Percentiles rank a stretch among this genome's conserved stretches.
Evolutionary conservation across 495 filamentous ascomycete genomes (phyloP).

Genomic region (Trichocladium antarcticum): DNA sequence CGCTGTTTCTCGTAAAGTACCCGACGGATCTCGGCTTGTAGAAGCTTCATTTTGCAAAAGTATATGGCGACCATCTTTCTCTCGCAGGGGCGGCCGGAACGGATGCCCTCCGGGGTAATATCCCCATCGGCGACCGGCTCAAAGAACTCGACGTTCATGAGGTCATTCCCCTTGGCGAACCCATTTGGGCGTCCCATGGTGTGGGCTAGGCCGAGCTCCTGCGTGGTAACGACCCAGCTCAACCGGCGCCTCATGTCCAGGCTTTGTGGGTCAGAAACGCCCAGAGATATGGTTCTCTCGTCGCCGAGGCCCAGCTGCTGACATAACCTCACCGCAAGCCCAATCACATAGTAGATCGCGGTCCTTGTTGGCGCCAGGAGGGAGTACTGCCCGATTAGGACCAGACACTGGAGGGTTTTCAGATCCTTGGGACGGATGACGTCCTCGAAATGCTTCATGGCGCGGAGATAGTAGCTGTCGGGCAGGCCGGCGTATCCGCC

Average conservation of each 20-base stretch:
- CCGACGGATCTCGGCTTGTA: conserved; percentile 77
- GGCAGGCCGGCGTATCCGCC: conserved; percentile 75
- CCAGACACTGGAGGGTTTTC: conserved; percentile 79
- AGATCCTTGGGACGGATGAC: conserved; percentile 72
- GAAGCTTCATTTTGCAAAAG: conserved; percentile 80
- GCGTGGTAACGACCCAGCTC: conserved; percentile 72
- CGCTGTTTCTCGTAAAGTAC: conserved; percentile 72
- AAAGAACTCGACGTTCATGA: conserved; percentile 75
- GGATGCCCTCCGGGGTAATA: conserved; percentile 69
- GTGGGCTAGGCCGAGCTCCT: conserved; percentile 82
- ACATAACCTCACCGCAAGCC: conserved; percentile 70
- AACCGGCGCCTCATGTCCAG: conserved; percentile 80
- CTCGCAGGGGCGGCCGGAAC: conserved; percentile 52
- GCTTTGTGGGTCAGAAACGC: conserved; percentile 50
- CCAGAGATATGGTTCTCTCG: conserved; percentile 65
- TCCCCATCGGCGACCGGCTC: conserved; percentile 64
- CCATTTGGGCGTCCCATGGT: conserved; percentile 73
- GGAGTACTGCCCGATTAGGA: conserved; percentile 83
- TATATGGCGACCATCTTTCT: conserved; percentile 83
- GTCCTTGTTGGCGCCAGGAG: conserved; percentile 81
- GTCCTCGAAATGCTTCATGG: conserved; percentile 66
- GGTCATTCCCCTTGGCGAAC: conserved; percentile 65
- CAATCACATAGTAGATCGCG: conserved; percentile 82
- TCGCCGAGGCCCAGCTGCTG: conserved; percentile 77
- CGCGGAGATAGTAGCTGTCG: conserved; percentile 83